A percentile compares a stretch with the other conserved stretches of the same genome.
Evolutionary conservation across 2,329 filamentous ascomycete species (phyloP).

Genomic region (Biscogniauxia mediterranea): DNA sequence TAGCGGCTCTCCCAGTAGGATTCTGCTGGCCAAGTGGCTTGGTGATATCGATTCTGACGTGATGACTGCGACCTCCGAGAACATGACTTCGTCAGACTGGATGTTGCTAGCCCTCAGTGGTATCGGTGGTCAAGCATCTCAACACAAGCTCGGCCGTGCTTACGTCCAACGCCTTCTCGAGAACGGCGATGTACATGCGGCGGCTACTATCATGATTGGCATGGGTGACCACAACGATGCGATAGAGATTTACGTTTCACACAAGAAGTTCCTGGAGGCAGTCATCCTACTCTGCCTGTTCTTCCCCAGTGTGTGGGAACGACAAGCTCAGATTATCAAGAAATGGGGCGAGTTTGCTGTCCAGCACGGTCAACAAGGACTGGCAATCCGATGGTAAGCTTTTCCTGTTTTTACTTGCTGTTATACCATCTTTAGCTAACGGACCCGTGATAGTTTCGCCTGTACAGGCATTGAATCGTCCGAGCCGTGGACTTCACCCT

Average conservation of each 20-base stretch:
- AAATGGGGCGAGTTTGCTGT: constrained; percentile 96
- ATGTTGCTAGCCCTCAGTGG: constrained; percentile 91
- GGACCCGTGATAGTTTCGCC: constrained; percentile 61
- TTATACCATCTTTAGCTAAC: constrained; percentile 14
- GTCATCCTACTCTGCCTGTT: constrained; percentile 82
- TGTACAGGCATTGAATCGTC: constrained; percentile 83
- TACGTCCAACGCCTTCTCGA: constrained; percentile 90
- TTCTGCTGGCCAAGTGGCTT: constrained; percentile 89
- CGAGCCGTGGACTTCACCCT: constrained; percentile 85
- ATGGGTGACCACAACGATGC: constrained; percentile 92
- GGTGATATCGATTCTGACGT: constrained; percentile 80
- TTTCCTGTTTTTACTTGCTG: not conserved
- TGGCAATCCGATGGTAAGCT: constrained; percentile 78
- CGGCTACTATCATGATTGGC: constrained; percentile 87
- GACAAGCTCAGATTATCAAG: constrained; percentile 81
- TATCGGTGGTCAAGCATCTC: constrained; percentile 74
- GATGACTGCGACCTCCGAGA: constrained; percentile 75
- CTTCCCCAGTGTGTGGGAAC: constrained; percentile 84
- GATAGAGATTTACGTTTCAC: constrained; percentile 92
- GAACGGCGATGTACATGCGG: constrained; percentile 85
- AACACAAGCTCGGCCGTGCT: constrained; percentile 85
- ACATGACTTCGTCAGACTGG: constrained; percentile 95
- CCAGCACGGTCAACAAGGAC: constrained; percentile 79
- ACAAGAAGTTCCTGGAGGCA: constrained; percentile 89
- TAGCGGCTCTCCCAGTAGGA: constrained; percentile 70